Evolutionary conservation across 257 asterid genomes (phyloP), one percentile per base, ranked within the genome.

Genomic region (Handroanthus guayacan): DNA sequence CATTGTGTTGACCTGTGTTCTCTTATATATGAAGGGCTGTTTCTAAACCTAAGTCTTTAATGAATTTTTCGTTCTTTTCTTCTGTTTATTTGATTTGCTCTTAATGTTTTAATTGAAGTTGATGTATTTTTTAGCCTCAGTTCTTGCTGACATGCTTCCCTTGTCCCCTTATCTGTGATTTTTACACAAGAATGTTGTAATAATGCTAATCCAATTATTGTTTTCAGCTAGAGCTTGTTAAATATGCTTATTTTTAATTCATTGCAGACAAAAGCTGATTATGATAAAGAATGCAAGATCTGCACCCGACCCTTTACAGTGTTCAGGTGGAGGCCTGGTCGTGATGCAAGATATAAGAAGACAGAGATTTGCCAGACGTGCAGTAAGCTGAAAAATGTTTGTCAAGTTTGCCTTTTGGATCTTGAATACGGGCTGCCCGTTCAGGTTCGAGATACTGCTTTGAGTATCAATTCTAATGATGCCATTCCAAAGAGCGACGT

Each of bases 261-360:
- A 31, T 63, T 66, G 83, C 83, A 95, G 99, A 93, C 99, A 11
- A 95, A 90, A 84, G 92, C 98, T 60, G 98, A 91, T 77, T 93
- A 87, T 75, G 99, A 93, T 72, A 95, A 93, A 87, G 97, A 95
- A 86, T 95, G 98, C 95, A 95, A 90, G 91, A 95, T 95, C 56
- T 95, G 99, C 81, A 92, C 98, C 31, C 80, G 98, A 45, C 98
- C 98, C 25, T 94, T 94, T 87, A 91, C 97, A 1, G 97, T 95
- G 69, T 95, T 95, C 78, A 87, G 99, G 81, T 93, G 98, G 99
- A 89, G 98, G 77, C 99, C 98, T 47, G 99, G 99, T 16, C 98
- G 99, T 66, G 99, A 95, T 85, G 97, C 99, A 52, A 93, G 99
- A 83, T 93, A 95, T 67, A 95, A 95, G 83, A 95, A 91, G 82